Evolutionary conservation across 257 asterid genomes (phyloP).

Genomic region (Penstemon newberryi): DNA sequence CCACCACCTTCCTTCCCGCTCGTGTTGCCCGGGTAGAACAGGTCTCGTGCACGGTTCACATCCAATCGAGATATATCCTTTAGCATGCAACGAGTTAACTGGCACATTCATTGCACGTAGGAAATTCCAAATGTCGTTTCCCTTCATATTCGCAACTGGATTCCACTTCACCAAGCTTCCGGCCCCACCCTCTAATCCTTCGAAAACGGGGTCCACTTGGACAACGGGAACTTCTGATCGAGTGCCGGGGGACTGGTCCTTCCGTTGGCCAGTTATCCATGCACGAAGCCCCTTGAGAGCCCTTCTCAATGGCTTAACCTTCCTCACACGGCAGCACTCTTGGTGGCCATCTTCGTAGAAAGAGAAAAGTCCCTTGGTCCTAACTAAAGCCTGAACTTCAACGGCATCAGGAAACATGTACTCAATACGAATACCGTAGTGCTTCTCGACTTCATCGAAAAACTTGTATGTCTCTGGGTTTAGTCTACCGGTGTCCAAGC

Average conservation of each 20-base stretch:
- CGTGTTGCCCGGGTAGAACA: slow-evolving; percentile 83
- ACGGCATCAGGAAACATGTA: slow-evolving; percentile 87
- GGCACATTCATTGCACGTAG: slow-evolving; percentile 75
- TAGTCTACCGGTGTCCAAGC: slow-evolving; percentile 85
- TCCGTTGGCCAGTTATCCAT: slow-evolving; percentile 90
- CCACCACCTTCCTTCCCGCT: slow-evolving; percentile 97
- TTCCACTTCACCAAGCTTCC: slow-evolving; percentile 95
- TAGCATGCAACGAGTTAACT: slow-evolving; percentile 65
- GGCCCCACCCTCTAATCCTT: slow-evolving; percentile 71
- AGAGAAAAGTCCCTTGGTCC: slow-evolving; percentile 84
- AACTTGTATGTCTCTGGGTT: slow-evolving; percentile 79
- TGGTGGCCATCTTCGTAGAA: slow-evolving; percentile 93
- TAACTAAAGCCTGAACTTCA: slow-evolving; percentile 79
- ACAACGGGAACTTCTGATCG: slow-evolving; percentile 79
- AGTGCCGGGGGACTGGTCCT: slow-evolving; percentile 95
- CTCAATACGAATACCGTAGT: slow-evolving; percentile 67
- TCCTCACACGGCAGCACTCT: slow-evolving; percentile 89
- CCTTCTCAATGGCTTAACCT: slow-evolving; percentile 72
- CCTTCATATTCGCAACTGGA: slow-evolving; percentile 70
- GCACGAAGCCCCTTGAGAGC: slow-evolving; percentile 84
- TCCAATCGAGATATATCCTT: slow-evolving; percentile 79
- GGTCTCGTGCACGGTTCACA: slow-evolving; percentile 94
- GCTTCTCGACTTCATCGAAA: slow-evolving; percentile 79
- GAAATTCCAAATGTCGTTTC: slow-evolving; percentile 72
- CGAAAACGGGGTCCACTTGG: slow-evolving; percentile 82